Base-by-base conservation (phyloP, 768 basidiomycete genomes). In the Dioszegia crocea region DNA sequence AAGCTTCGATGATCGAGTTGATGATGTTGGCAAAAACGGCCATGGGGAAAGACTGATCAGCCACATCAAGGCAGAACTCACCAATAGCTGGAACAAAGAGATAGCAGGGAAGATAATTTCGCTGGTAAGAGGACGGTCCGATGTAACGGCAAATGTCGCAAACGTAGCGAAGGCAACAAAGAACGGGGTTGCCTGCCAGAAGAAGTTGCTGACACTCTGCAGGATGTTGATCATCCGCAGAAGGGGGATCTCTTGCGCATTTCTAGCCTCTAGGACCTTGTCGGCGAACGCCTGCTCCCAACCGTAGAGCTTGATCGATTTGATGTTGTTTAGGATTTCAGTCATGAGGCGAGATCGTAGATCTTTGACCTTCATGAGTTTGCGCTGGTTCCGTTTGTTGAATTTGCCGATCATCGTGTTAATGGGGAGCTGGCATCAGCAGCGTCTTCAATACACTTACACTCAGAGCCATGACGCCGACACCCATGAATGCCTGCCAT, bases 91-190 rank as follows among this genome's bases (percentile, higher is more conserved):
- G 66, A 75, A 77, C n/a, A 75, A 61, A 11, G 89, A 87, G 61
- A 98, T 91, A 0, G 89, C 86, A n/a, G 94, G 94, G 82, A 98
- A 98, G 63, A 97, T 93, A 50, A 91, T 79, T 62, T 96, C 92
- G 0, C 88, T 84, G 0, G 94, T 97, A 1, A 98, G 77, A 3
- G 91, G 89, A 27, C 74, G 81, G 0, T 74, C 63, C 9, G 75
- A 71, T 23, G 78, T 74, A 26, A 62, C 53, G 4, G 77, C 77
- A 62, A 78, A 80, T 4, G 78, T 64, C 9, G 78, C 68, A 62
- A 80, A 81, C 0, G 79, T 68, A 0, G 69, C 71, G 49, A 76
- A 75, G 12, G 76, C 73, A 29, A 76, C 74, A 38, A 77, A 52
- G 64, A 73, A 73, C 2, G 75, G 78, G 0, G 77, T 76, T 21